These are phyloP conservation scores for Nemania sp. DNA, from an alignment of 2,329 filamentous ascomycete genomes.

Conservation along the genomic window DNA sequence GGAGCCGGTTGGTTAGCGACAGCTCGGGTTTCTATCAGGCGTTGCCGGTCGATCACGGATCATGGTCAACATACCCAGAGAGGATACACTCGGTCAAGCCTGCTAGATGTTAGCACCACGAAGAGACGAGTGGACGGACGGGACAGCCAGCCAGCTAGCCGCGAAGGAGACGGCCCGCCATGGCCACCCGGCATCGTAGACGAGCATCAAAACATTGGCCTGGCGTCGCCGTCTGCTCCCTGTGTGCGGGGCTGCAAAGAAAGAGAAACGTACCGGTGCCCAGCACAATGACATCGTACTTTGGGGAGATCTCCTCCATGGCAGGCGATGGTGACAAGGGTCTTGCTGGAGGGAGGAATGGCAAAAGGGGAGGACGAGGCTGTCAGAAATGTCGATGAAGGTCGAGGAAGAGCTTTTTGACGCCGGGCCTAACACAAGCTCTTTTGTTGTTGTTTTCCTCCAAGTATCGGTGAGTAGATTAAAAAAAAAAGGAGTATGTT, in stretches of 20 bases:
- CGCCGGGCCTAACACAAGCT: slow-evolving; percentile 32
- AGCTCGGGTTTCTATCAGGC: slow-evolving; percentile 5
- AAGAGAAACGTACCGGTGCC: slow-evolving; percentile 79
- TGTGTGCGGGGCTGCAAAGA: slow-evolving; percentile 42
- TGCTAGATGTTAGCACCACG: slow-evolving; percentile 44
- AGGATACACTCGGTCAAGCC: slow-evolving; percentile 99
- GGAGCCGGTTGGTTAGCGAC: slow-evolving; percentile 11
- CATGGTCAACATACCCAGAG: slow-evolving; percentile 75
- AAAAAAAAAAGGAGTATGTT: slow-evolving; percentile 24
- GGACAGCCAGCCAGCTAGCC: too few species aligned
- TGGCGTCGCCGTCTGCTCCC: slow-evolving; percentile 6
- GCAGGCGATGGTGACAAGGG: slow-evolving; percentile 41
- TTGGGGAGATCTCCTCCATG: slow-evolving; percentile 98
- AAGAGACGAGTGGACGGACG: neutral
- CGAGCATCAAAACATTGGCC: too few species aligned
- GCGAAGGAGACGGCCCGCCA: too few species aligned
- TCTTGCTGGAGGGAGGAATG: slow-evolving; percentile 12
- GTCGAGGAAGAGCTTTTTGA: slow-evolving; percentile 19
- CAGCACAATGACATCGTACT: slow-evolving; percentile 98
- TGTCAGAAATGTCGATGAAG: slow-evolving; percentile 17
- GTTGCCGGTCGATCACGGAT: slow-evolving; percentile 17
- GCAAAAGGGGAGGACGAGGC: slow-evolving; percentile 38
- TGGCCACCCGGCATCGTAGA: too few species aligned
- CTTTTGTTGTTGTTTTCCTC: slow-evolving; percentile 14
- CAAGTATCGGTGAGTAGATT: slow-evolving; percentile 41